phyloP scores from a whole-genome alignment of 2,329 filamentous ascomycete genomes.

The Ascocoryne sarcoides region DNA sequence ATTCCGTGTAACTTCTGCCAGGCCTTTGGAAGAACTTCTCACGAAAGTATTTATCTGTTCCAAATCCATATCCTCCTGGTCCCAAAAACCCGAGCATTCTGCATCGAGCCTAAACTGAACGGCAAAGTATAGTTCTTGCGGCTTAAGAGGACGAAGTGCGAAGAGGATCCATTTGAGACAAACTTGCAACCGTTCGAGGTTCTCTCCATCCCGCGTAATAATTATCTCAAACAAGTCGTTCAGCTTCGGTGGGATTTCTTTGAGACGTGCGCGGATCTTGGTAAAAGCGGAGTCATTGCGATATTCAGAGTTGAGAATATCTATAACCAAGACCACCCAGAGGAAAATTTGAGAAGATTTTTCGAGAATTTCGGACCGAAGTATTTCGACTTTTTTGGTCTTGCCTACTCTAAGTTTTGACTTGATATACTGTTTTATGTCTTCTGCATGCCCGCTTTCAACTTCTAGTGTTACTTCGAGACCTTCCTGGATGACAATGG shows the following conservation, averaged over 20 bases:
- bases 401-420: constrained; percentile 18
- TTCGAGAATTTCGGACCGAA: constrained; percentile 2
- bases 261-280: constrained; percentile 18
- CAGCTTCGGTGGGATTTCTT: constrained; percentile 22
- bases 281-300: constrained; percentile 21
- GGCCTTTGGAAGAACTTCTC: constrained; percentile 34
- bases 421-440: constrained; percentile 24
- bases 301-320: constrained; percentile 37
- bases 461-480: constrained; percentile 21
- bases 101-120: constrained; percentile 12
- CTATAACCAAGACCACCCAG: constrained; percentile 17
- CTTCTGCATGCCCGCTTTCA: constrained; percentile 22
- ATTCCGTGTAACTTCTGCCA: constrained; percentile 31
- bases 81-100: constrained; percentile 12
- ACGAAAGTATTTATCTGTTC: constrained; percentile 30
- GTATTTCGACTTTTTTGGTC: constrained; percentile 7
- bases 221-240: constrained; percentile 15
- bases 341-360: constrained; percentile 17
- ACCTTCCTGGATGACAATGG: constrained; percentile 17
- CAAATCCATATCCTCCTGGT: constrained; percentile 19
- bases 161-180: constrained; percentile 48
- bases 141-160: constrained; percentile 26
- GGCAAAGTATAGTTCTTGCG: constrained; percentile 19
- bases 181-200: constrained; percentile 34
- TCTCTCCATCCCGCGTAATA: constrained; percentile 33